Percentiles rank a stretch among this genome's conserved stretches.
These are phyloP conservation scores for Claviceps quebecensis DNA, from an alignment of 2,329 filamentous ascomycete genomes.

Conservation along the genomic window DNA sequence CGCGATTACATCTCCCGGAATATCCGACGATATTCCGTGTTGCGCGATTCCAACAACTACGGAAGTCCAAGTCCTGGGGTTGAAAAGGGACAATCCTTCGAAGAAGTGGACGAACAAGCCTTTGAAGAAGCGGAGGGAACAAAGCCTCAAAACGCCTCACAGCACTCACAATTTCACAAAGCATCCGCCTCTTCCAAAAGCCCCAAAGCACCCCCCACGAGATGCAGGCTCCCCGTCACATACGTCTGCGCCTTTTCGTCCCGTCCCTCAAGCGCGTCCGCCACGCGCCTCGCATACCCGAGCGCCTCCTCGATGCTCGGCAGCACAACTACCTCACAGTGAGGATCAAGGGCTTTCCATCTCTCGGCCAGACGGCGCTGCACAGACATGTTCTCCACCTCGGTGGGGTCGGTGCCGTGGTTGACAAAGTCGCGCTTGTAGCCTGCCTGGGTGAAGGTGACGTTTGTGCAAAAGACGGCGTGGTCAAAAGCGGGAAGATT, in stretches of 20 bases:
- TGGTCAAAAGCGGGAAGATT: slow-evolving; percentile 43
- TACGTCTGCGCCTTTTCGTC: slow-evolving; percentile 30
- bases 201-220: slow-evolving; percentile 41
- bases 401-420: slow-evolving; percentile 35
- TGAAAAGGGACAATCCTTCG: no score
- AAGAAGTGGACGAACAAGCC: no score
- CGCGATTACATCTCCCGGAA: no score
- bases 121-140: no score
- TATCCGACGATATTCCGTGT: no score
- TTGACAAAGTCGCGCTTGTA: slow-evolving; percentile 47
- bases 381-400: slow-evolving; percentile 35
- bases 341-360: slow-evolving; percentile 34
- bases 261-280: slow-evolving; percentile 15
- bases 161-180: slow-evolving; percentile 19
- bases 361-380: slow-evolving; percentile 39
- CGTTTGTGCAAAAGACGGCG: slow-evolving; percentile 73
- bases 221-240: slow-evolving; percentile 49
- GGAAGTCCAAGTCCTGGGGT: no score
- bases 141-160: no score
- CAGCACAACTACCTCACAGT: slow-evolving; percentile 30
- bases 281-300: slow-evolving; percentile 27
- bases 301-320: slow-evolving; percentile 44
- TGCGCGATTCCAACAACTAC: no score
- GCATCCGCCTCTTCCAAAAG: slow-evolving; percentile 34
- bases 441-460: slow-evolving; percentile 35